phyloP scores from a whole-genome alignment of 2,329 filamentous ascomycete genomes.

The Alternaria sp. region DNA sequence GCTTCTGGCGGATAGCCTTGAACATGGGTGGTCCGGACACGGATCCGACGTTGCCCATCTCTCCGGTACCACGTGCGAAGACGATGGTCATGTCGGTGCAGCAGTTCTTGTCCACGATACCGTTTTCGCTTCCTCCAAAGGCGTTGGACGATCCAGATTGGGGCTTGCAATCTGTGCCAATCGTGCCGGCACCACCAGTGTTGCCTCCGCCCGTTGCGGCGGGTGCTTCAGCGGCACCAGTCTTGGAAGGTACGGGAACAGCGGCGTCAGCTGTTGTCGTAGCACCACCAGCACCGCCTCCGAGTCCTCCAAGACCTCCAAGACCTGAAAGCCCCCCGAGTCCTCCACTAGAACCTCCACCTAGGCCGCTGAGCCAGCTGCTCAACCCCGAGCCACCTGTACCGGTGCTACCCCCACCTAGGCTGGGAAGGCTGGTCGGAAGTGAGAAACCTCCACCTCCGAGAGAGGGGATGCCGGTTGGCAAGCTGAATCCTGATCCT shows the following conservation, averaged over 20 bases:
- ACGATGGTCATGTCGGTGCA: conserved; percentile 53
- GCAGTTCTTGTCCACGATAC: conserved; percentile 46
- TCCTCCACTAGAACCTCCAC: neutral
- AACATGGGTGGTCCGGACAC: conserved; percentile 50
- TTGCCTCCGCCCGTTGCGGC: neutral
- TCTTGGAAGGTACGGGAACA: neutral
- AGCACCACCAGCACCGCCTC: neutral
- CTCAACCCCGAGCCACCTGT: neutral
- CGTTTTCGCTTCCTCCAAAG: conserved; percentile 45
- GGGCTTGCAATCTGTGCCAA: conserved; percentile 31
- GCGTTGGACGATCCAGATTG: conserved; percentile 25
- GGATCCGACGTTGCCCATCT: conserved; percentile 52
- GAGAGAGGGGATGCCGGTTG: neutral
- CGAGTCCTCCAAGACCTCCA: conserved; percentile 1
- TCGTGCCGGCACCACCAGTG: conserved; percentile 13
- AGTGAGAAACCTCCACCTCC: neutral
- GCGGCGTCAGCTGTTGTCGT: neutral
- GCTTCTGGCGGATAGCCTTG: conserved; percentile 32
- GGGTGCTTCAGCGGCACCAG: neutral
- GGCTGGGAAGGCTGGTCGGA: neutral
- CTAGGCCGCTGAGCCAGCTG: neutral
- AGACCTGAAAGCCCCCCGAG: neutral
- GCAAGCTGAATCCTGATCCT: neutral
- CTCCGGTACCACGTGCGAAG: conserved; percentile 53
- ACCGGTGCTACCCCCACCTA: conserved; percentile 3